Conservation (phyloP, 2,329 filamentous ascomycete species). For the Alternaria triticina region DNA sequence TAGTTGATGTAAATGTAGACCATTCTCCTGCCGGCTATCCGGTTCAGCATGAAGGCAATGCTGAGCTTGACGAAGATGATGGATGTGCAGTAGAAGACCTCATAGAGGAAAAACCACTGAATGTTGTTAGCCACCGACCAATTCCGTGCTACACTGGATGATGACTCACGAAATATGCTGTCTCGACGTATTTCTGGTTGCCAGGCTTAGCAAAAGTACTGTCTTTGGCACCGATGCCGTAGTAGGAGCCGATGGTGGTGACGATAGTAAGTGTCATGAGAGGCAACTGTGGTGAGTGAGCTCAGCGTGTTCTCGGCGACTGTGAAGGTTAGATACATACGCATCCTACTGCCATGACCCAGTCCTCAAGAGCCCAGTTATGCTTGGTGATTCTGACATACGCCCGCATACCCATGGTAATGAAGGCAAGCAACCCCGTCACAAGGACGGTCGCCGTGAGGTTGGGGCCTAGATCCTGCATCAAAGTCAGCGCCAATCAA, state of each 20-base stretch:
- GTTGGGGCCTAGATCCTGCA: conserved; percentile 19
- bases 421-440: conserved; percentile 19
- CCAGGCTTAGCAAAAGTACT: conserved; percentile 19
- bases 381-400: conserved; percentile 23
- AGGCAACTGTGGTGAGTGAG: not conserved
- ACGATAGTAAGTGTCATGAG: conserved; percentile 22
- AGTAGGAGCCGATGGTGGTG: conserved; percentile 36
- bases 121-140: not conserved
- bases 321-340: not conserved
- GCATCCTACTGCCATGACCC: conserved; percentile 28
- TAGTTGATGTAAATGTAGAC: conserved; percentile 37
- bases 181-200: conserved; percentile 18
- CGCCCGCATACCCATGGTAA: conserved; percentile 21
- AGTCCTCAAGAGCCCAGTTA: conserved; percentile 41
- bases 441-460: conserved; percentile 27
- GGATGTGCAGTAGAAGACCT: conserved; percentile 46
- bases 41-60: conserved; percentile 46
- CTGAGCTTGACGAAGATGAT: conserved; percentile 48
- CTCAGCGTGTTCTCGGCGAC: not conserved
- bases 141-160: not conserved
- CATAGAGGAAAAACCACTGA: conserved; percentile 48
- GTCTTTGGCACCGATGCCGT: conserved; percentile 42
- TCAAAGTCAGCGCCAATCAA: not conserved
- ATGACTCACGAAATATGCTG: conserved; percentile 22
- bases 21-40: conserved; percentile 39